Conservation (phyloP, 768 basidiomycete species). For the Pulveroboletus sp. region DNA sequence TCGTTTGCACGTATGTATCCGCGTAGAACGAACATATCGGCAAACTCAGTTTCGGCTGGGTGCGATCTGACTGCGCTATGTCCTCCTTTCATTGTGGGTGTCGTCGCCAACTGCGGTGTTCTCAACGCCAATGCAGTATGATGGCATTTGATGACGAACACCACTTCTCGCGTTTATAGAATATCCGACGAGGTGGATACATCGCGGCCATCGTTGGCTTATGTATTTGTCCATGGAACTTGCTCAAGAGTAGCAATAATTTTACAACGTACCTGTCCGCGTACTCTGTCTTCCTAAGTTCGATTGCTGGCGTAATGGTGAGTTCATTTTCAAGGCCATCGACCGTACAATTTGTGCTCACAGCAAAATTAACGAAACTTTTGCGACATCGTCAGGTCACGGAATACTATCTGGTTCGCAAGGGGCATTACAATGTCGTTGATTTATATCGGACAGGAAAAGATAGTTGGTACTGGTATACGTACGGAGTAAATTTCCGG, state of each 20-base stretch:
- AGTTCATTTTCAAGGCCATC: slow-evolving; percentile 6
- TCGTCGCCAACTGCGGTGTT: not conserved
- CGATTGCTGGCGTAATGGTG: slow-evolving; percentile 79
- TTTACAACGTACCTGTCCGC: slow-evolving; percentile 81
- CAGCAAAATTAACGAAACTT: not conserved
- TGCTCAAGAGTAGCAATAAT: slow-evolving; percentile 65
- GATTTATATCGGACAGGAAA: slow-evolving; percentile 60
- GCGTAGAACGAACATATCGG: slow-evolving; percentile 69
- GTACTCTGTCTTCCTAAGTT: slow-evolving; percentile 76
- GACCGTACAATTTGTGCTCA: not conserved
- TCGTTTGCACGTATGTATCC: not conserved
- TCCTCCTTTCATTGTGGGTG: slow-evolving; percentile 66
- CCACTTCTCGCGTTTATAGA: slow-evolving; percentile 34
- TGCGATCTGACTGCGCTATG: slow-evolving; percentile 76
- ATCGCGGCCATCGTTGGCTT: slow-evolving; percentile 75
- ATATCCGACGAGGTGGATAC: slow-evolving; percentile 82
- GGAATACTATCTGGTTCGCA: slow-evolving; percentile 72
- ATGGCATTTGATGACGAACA: not conserved
- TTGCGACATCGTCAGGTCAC: slow-evolving; percentile 45
- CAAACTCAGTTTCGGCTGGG: slow-evolving; percentile 78
- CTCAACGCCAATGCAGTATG: not conserved
- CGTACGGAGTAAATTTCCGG: slow-evolving; percentile 67
- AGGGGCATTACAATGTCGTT: slow-evolving; percentile 63
- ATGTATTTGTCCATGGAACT: slow-evolving; percentile 72
- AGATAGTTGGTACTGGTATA: slow-evolving; percentile 73